Evolutionary conservation across 768 basidiomycete genomes (phyloP), one percentile per base, ranked within the genome.

Genomic region (Lactarius sanguifluus): DNA sequence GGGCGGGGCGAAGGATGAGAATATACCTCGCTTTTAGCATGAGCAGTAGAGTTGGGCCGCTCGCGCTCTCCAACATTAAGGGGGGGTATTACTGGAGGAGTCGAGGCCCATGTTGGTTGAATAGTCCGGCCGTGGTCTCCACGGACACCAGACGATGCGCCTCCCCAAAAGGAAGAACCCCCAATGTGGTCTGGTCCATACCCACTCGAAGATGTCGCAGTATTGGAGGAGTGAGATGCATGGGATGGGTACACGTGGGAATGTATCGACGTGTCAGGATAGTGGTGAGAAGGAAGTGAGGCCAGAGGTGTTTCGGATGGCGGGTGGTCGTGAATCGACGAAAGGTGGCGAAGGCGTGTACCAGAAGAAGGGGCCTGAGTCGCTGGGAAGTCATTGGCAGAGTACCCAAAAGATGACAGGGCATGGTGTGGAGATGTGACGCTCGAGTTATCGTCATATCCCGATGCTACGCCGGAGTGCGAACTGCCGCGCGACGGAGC

Each of bases 401-500:
- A 59, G 52, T 57, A 64, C 30, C 63, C 66, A 12, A 64, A 64
- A 9, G 70, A 41, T 2, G 68, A 41, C 23, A 64, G n/a, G n/a
- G 67, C 18, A 28, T 36, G 36, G 16, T 71, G 73, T 8, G 72
- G 55, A 16, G 69, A 52, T 30, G 64, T 28, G 36, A 72, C 57
- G 16, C 54, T 43, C 25, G 71, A 64, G 28, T 61, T 57, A 61
- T 68, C 67, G 36, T 70, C 71, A 60, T 70, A 72, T 38, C 59
- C 62, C 7, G 65, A 45, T 18, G 68, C 34, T 38, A 69, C 43
- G 45, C 68, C 66, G 32, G 69, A 56, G 41, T 69, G 63, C 64
- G 71, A 68, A 41, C 71, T 54, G 64, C 71, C 65, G 38, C 71
- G 70, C 61, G 72, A 75, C 12, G 72, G 70, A 20, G 69, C 69